Evolutionary conservation across 139 green algal genomes (phyloP), one percentile per base, ranked within the genome.

Genomic region (Cymbomonas tetramitiformis): DNA sequence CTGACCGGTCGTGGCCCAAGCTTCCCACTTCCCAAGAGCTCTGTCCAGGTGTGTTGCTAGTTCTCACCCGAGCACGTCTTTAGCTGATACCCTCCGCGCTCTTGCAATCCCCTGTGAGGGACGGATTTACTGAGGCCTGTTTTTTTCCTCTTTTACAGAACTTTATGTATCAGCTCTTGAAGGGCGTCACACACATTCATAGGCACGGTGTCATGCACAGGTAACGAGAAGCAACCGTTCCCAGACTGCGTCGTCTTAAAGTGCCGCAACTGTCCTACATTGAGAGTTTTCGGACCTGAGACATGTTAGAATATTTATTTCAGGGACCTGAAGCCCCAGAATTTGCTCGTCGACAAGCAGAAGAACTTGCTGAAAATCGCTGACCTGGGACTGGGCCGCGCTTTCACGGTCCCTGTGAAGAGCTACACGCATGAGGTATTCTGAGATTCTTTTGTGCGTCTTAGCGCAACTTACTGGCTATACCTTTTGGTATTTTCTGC

Each of bases 391-490:
- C 70, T 99, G 33, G 92, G 86, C 9, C 77, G 92, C 2, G 81
- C 85, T 15, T 97, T 96, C 73, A 85, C 79, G 60, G 83, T 99
- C n/a, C 92, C 92, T n/a, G 76, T 99, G 50, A 93, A 95, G 69
- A 82, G 71, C 50, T 98, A 96, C 78, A 99, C 92, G 24, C 92
- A 99, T 68, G 92, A 99, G n/a, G n/a, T n/a, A n/a, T n/a, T 79
- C 83, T 90, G 25, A 9, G 43, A 40, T 10, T 61, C 5, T 62
- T 31, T 64, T 54, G 56, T 1, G 46, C 19, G 1, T 44, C 18
- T 44, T 44, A 21, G 18, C 18, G 18, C 38, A 18, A n/a, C n/a
- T n/a, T n/a, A n/a, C n/a, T n/a, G n/a, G n/a, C n/a, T n/a, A n/a
- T n/a, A n/a, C n/a, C n/a, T n/a, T n/a, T n/a, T n/a, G n/a, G n/a